phyloP scores from a whole-genome alignment of 345 rosid species.

The Brassica incana region DNA sequence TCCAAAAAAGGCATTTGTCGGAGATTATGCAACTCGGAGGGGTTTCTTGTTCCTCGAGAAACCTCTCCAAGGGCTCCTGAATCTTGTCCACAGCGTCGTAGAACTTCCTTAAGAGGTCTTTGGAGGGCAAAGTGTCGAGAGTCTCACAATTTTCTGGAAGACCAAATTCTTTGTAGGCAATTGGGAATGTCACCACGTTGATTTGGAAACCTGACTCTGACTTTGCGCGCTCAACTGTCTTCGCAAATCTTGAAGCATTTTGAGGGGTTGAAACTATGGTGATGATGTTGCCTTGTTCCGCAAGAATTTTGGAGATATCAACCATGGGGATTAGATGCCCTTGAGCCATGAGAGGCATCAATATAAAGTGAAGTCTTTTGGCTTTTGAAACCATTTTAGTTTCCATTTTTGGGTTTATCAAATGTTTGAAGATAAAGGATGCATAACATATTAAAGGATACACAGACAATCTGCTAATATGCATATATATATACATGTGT shows the following conservation, averaged over 20 bases:
- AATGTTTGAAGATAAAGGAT: conserved; percentile 1
- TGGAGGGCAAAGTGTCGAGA: conserved; percentile 68
- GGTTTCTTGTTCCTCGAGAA: conserved; percentile 39
- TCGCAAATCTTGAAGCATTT: conserved; percentile 57
- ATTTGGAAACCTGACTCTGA: conserved; percentile 39
- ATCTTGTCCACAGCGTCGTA: conserved; percentile 49
- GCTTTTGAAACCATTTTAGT: conserved; percentile 36
- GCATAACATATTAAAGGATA: not conserved
- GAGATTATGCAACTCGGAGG: conserved; percentile 76
- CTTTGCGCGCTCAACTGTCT: conserved; percentile 41
- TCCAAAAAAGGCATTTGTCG: conserved; percentile 73
- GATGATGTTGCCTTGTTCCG: conserved; percentile 50
- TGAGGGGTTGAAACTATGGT: conserved; percentile 70
- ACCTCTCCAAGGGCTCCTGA: conserved; percentile 58
- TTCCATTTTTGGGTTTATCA: conserved; percentile 10
- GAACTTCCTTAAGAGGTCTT: conserved; percentile 53
- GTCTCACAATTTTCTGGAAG: conserved; percentile 72
- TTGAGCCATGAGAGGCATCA: conserved; percentile 77
- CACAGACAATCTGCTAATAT: not conserved
- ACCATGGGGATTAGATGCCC: conserved; percentile 83
- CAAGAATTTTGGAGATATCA: conserved; percentile 65
- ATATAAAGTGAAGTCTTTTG: conserved; percentile 55
- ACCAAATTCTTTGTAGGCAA: conserved; percentile 62
- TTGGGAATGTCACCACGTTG: conserved; percentile 47
- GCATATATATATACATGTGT: not conserved